Conservation (phyloP, 2,329 filamentous ascomycete species). For the Aspergillus ochraceoroseus region DNA sequence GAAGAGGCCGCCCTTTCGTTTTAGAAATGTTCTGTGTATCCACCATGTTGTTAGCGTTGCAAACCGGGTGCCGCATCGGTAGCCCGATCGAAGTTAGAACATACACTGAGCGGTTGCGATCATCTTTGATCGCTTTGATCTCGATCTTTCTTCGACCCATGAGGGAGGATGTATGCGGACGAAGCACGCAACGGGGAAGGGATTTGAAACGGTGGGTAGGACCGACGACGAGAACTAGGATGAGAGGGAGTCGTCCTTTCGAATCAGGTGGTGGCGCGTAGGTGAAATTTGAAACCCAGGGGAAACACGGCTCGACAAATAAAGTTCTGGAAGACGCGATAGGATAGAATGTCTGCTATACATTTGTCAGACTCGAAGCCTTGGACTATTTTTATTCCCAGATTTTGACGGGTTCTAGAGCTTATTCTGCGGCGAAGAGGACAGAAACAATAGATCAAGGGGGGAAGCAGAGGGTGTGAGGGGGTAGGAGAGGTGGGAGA, state of each 20-base stretch:
- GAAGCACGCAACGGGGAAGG: slow-evolving; percentile 13
- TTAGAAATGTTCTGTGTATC: slow-evolving; percentile 75
- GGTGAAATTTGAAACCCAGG: slow-evolving; percentile 10
- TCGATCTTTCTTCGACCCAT: slow-evolving; percentile 99
- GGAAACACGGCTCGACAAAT: slow-evolving; percentile 9
- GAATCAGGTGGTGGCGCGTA: slow-evolving; percentile 13
- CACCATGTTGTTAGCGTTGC: slow-evolving; percentile 8
- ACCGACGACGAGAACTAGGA: slow-evolving; percentile 6
- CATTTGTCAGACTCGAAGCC: slow-evolving; percentile 10
- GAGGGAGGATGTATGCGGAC: slow-evolving; percentile 14
- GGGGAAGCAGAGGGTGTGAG: too few species aligned
- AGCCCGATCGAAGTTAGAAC: slow-evolving; percentile 35
- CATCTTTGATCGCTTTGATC: slow-evolving; percentile 99
- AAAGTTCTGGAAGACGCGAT: slow-evolving; percentile 16
- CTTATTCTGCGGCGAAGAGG: too few species aligned
- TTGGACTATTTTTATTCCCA: too few species aligned
- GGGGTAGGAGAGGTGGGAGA: too few species aligned
- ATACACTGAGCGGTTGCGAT: slow-evolving; percentile 95
- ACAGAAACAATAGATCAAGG: too few species aligned
- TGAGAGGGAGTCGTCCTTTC: slow-evolving; percentile 11
- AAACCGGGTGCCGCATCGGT: background rate
- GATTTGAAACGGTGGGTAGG: slow-evolving; percentile 13
- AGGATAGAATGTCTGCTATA: slow-evolving; percentile 8
- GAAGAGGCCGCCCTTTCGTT: slow-evolving; percentile 97
- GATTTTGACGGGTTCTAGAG: too few species aligned